Evolutionary conservation across 2,329 filamentous ascomycete genomes (phyloP).

Genomic region (Diaporthe vexans): DNA sequence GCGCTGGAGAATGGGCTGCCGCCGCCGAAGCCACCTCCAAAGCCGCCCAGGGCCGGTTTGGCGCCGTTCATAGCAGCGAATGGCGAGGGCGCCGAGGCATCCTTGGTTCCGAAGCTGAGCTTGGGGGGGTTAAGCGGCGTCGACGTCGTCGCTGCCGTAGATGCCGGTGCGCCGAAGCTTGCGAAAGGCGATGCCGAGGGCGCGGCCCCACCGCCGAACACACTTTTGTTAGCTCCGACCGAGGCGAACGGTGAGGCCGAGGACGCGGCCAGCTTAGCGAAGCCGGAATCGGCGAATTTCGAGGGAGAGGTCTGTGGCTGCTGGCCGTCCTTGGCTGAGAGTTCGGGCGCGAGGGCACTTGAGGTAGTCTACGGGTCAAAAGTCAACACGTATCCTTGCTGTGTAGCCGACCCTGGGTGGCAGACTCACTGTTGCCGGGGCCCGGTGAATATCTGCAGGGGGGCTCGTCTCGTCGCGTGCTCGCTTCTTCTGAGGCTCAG

Average conservation of each 20-base stretch:
- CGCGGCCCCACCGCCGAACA: conserved; percentile 65
- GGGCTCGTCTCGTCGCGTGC: conserved; percentile 62
- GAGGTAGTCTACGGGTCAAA: conserved; percentile 42
- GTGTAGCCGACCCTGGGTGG: neutral
- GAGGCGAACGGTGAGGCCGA: conserved; percentile 75
- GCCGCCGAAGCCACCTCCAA: conserved; percentile 60
- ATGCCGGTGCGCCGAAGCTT: conserved; percentile 53
- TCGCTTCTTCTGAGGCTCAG: conserved; percentile 76
- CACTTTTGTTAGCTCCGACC: conserved; percentile 62
- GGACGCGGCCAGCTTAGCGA: conserved; percentile 75
- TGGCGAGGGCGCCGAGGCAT: conserved; percentile 56
- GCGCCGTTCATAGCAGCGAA: conserved; percentile 59
- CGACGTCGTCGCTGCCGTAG: conserved; percentile 45
- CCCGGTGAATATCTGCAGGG: conserved; percentile 37
- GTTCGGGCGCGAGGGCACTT: conserved; percentile 45
- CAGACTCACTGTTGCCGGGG: conserved; percentile 32
- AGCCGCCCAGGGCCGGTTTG: conserved; percentile 49
- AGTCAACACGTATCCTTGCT: conserved; percentile 17
- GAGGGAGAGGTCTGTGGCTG: conserved; percentile 63
- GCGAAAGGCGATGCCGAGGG: conserved; percentile 55
- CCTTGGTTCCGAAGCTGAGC: conserved; percentile 61
- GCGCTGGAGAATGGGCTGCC: conserved; percentile 52
- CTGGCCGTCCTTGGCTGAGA: conserved; percentile 50
- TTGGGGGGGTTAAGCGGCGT: conserved; percentile 49
- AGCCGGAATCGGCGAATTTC: conserved; percentile 77